Percentiles rank a stretch among this genome's conserved stretches.
phyloP scores from a whole-genome alignment of 257 asterid species.

The Avicennia marina region DNA sequence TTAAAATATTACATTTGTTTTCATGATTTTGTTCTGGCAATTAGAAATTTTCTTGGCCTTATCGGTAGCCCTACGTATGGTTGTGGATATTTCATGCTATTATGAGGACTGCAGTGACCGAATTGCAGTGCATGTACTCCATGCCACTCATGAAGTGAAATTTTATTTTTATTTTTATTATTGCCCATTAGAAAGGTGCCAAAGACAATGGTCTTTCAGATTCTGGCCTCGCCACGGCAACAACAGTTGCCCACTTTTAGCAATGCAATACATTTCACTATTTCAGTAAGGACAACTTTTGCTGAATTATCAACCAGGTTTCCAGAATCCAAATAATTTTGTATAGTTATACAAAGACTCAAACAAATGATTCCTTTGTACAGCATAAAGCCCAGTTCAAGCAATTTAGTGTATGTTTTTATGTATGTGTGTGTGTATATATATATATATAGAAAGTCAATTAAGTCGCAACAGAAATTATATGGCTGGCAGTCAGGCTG shows the following conservation, averaged over 20 bases:
- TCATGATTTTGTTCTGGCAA: neutral
- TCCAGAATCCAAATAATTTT: neutral
- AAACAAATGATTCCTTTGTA: neutral
- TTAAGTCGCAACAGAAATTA: too few relatives aligned
- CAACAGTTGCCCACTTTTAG: slow-evolving; percentile 6
- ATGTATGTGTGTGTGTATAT: too few relatives aligned
- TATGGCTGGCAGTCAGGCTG: too few relatives aligned
- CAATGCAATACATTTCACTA: slow-evolving; percentile 8
- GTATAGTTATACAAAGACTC: neutral
- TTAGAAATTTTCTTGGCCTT: neutral
- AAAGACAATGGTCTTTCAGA: neutral
- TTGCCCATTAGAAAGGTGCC: slow-evolving; percentile 12
- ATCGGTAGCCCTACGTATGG: neutral
- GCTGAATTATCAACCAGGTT: neutral
- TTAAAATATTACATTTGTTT: too few relatives aligned
- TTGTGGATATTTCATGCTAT: neutral
- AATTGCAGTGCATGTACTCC: slow-evolving; percentile 19
- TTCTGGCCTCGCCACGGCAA: neutral
- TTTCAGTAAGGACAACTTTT: neutral
- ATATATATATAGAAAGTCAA: too few relatives aligned
- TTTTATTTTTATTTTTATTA: slow-evolving; percentile 1
- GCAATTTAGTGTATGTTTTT: too few relatives aligned
- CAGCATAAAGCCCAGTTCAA: too few relatives aligned
- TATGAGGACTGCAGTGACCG: neutral
- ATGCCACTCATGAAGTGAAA: neutral